Evolutionary conservation across 1,284 basidiomycete genomes (phyloP), one percentile per base, ranked within the genome.

Genomic region (Apiotrichum veenhuisii): DNA sequence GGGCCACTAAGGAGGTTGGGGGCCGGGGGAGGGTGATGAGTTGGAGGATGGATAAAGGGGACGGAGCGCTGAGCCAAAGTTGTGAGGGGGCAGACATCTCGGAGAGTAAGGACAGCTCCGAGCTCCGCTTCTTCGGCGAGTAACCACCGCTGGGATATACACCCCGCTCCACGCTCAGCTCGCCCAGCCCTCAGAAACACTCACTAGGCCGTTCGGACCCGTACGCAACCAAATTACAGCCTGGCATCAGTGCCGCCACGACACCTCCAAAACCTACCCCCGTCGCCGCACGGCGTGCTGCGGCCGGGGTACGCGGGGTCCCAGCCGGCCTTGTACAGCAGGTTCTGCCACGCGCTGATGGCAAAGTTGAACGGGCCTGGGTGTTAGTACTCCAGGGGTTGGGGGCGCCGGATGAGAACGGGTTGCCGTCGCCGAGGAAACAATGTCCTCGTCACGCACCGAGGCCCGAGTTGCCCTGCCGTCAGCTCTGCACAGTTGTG

Each of bases 291-390:
- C 8, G 67, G 57, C 3, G 63, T 60, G 2, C 59, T 68, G 3
- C 69, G 59, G n/a, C 58, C 52, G 0, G 70, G 58, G 44, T 63
- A 67, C 10, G 71, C 69, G 3, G 73, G 73, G 57, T 74, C 73
- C 65, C 67, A 71, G 27, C 73, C 71, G 7, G 71, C 70, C 3
- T 58, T 59, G 50, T 73, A 73, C 14, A 74, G 58, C 18, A 74
- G 61, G 55, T 74, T 74, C 44, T 46, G 46, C 73, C 73, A 74
- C 1, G 71, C 71, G 12, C 64, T 65, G 40, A 74, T 73, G 26
- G 73, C 71, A 58, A 74, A 74, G 61, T 74, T 74, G 68, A 74
- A 74, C 3, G 72, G 72, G 9, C 72, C 68, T 68, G 44, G 17
- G 33, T 5, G 52, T 55, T 20, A 52, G 55, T 23, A 33, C 34